Base-by-base conservation (phyloP, 1,284 basidiomycete genomes). In the Bjerkandera adusta region DNA sequence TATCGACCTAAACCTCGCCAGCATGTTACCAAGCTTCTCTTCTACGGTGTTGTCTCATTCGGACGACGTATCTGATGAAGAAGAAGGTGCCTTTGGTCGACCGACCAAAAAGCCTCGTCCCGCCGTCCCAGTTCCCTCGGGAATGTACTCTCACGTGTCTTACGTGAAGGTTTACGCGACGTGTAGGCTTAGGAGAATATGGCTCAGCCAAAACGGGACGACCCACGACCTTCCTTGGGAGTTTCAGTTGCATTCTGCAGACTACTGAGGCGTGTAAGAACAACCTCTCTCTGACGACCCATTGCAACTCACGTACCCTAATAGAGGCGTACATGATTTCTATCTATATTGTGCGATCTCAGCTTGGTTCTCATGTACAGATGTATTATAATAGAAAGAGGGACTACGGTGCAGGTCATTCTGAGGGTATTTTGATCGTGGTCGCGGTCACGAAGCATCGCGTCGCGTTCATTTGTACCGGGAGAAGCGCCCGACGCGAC, bases 161-260 rank as follows among this genome's bases (percentile, higher is more conserved):
- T 89, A 83, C 59, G 71, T 92, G 50, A 83, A 83, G 59, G 75
- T 93, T 26, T 89, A 92, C 61, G 89, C 89, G 16, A 89, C 82
- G 36, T 92, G 90, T 66, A 76, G 90, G 22, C 64, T 93, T 50
- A 70, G 86, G 51, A 71, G 90, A 53, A 79, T 94, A 42, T 93
- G 89, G 89, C 81, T 92, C 66, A 79, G 76, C 50, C 76, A 83
- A 46, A 66, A 63, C 42, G 73, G 72, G 4, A 72, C 77, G 41
- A 65, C 67, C 49, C 79, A 81, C 51, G 68, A 66, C 42, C 53
- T 72, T 7, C 83, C 86, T 41, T 87, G 83, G 84, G 87, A 89
- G 67, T 86, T 89, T 59, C 74, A 81, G 55, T 65, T 79, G 21
- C 78, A 76, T 39, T 56, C 59, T 48, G 65, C 62, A 54, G 51